Conservation (phyloP, 805 yeast genomes). For the Ogataea paraovalis region DNA sequence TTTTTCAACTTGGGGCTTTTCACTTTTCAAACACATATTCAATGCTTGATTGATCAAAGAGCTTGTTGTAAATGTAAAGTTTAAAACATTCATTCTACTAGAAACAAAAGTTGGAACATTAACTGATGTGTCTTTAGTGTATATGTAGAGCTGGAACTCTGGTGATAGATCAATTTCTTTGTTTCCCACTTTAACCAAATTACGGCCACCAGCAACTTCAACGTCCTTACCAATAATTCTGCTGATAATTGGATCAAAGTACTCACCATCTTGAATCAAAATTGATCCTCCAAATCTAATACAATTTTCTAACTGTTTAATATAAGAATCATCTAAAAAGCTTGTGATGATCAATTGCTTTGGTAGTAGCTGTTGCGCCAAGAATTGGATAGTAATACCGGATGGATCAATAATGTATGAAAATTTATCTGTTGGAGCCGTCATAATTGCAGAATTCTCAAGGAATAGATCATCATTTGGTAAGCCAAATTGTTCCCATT, state of each 20-base stretch:
- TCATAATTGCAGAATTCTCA: constrained; percentile 59
- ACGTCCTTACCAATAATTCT: constrained; percentile 60
- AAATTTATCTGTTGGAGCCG: constrained; percentile 25
- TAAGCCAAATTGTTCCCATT: constrained; percentile 53
- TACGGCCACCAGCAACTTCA: constrained; percentile 65
- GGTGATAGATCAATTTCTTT: constrained; percentile 64
- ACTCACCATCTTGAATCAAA: constrained; percentile 74
- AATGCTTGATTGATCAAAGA: constrained; percentile 62
- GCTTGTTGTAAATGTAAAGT: constrained; percentile 68
- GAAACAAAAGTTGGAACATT: constrained; percentile 50
- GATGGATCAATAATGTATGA: constrained; percentile 77
- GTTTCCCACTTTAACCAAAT: constrained; percentile 55
- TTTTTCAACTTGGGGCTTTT: constrained; percentile 63
- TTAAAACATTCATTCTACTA: constrained; percentile 59
- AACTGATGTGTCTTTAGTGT: constrained; percentile 54
- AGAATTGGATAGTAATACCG: constrained; percentile 38
- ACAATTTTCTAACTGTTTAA: constrained; percentile 72
- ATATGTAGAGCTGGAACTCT: constrained; percentile 55
- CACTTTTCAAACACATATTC: constrained; percentile 48
- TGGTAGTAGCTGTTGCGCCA: constrained; percentile 32
- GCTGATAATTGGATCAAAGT: constrained; percentile 69
- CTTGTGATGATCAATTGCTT: constrained; percentile 54
- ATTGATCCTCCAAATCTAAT: constrained; percentile 77
- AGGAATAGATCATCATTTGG: constrained; percentile 55
- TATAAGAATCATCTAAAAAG: constrained; percentile 63